Evolutionary conservation across 768 basidiomycete species (phyloP), one percentile per base, ranked within the genome.

Genomic region (Leucocoprinus sp.): DNA sequence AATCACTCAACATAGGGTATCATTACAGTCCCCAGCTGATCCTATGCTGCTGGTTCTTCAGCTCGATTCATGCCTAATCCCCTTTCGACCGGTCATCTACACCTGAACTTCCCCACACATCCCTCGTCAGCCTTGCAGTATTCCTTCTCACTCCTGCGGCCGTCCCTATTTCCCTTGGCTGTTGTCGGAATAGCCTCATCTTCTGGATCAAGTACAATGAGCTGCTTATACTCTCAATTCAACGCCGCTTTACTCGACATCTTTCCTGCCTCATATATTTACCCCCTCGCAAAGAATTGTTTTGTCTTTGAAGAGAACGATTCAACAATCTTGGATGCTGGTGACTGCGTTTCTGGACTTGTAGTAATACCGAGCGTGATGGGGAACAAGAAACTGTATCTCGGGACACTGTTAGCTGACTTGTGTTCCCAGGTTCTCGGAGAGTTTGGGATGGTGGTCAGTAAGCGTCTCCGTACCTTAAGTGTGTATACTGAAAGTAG

Each of bases 331-430:
- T 62, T 77, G 23, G 76, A 79, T 49, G 66, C 77, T 26, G 72
- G 72, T 6, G 76, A 78, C 42, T 70, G 65, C 42, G 65, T 78
- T 11, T 69, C 76, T 21, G 83, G 84, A 14, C 60, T 93, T 28
- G 76, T 87, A 15, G 71, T 89, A 21, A 86, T 96, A 39, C 93
- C 92, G 2, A 78, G 74, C 51, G 75, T 81, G 54, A 88, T 92
- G 78, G 86, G 85, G 5, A 91, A 93, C 55, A 88, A 91, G 60
- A 84, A 79, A 54, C 63, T 90, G 23, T 93, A 93, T 59, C 72
- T 98, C 43, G 88, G 89, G 23, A 91, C 91, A 14, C 65, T 97
- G 33, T 64, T 99, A 45, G 91, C 90, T 14, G 91, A 92, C 57
- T 64, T 96, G 15, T 93, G 90, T 53, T 91, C 92, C 26, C 80